Evolutionary conservation across 2,329 filamentous ascomycete species (phyloP), one percentile per base, ranked within the genome.

Genomic region (Aspergillus phoenicis): DNA sequence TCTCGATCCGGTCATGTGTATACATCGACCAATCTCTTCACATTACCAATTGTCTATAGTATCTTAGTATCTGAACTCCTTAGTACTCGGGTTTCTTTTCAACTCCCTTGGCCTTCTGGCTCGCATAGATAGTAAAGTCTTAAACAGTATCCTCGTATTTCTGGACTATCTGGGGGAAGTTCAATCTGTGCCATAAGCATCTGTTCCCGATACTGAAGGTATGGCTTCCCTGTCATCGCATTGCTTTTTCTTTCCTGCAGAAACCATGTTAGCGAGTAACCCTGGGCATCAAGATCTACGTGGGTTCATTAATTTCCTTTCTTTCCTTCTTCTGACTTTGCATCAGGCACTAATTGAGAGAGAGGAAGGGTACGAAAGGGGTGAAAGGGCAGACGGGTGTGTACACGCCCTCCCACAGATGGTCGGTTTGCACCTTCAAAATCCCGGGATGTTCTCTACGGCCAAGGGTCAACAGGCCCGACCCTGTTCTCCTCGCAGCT

Each of bases 401-500:
- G 39, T 43, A 11, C 53, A 41, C 30, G 39, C 53, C 45, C 26
- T n/a, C 26, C 28, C 47, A 51, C 26, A 17, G 26, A 30, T n/a
- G 28, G 39, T 41, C 53, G n/a, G 39, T 43, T 36, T 47, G 53
- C 41, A 43, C 26, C 43, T 45, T 49, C 43, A 24, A 52, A 53
- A 49, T 48, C 39, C 52, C 58, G 36, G 56, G 39, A 57, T 58
- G 52, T 22, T 59, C 52, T 33, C 49, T 55, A 41, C 55, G 52
- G 54, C 49, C 47, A 38, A 47, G 45, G 48, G 52, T 57, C 48
- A 53, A 57, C 61, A 60, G 54, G 38, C 43, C 57, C 47, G 60
- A 52, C 51, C 62, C 45, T 55, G 60, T 52, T 57, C 45, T 51
- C 49, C 57, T 59, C 54, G 54, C 60, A 60, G 33, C 49, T 8